These are phyloP conservation scores for Phaeosphaeria sp. DNA, from an alignment of 2,329 filamentous ascomycete species.

Conservation along the genomic window DNA sequence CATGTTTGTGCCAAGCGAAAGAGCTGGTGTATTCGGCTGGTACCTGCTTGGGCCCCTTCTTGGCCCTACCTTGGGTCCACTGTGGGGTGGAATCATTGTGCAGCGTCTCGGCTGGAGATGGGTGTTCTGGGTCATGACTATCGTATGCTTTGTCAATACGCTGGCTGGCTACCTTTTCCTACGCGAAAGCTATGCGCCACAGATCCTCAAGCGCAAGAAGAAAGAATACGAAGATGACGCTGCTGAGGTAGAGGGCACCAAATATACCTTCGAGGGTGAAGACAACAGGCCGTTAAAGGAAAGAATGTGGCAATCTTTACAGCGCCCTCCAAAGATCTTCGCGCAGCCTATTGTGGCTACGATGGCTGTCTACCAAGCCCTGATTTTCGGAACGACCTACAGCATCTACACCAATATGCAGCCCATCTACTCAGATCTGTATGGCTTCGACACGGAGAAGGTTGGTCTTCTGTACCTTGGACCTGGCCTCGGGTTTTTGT, in stretches of 20 bases:
- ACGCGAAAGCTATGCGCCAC: constrained; percentile 54
- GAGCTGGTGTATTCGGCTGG: constrained; percentile 56
- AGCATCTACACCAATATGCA: constrained; percentile 58
- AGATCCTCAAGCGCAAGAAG: constrained; percentile 49
- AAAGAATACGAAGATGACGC: constrained; percentile 40
- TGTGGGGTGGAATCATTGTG: constrained; percentile 55
- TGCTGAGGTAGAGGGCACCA: constrained; percentile 28
- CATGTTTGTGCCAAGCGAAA: constrained; percentile 56
- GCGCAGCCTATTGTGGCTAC: constrained; percentile 55
- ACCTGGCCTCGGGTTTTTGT: constrained; percentile 53
- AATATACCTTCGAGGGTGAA: constrained; percentile 53
- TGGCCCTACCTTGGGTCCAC: constrained; percentile 51
- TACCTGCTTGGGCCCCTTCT: constrained; percentile 55
- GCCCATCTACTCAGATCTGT: constrained; percentile 52
- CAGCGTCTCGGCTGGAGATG: constrained; percentile 56
- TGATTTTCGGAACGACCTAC: constrained; percentile 58
- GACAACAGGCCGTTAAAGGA: constrained; percentile 47
- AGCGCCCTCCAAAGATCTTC: constrained; percentile 52
- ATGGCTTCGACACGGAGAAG: constrained; percentile 56
- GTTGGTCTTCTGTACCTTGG: constrained; percentile 56
- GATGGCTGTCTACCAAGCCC: constrained; percentile 56
- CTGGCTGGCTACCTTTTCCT: constrained; percentile 53
- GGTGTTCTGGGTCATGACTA: constrained; percentile 57
- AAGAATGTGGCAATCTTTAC: constrained; percentile 49
- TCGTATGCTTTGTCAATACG: constrained; percentile 52